A percentile compares a stretch with the other conserved stretches of the same genome.
These are phyloP conservation scores for Areca catechu DNA, from an alignment of 176 grass and related monocot genomes.

Conservation along the genomic window DNA sequence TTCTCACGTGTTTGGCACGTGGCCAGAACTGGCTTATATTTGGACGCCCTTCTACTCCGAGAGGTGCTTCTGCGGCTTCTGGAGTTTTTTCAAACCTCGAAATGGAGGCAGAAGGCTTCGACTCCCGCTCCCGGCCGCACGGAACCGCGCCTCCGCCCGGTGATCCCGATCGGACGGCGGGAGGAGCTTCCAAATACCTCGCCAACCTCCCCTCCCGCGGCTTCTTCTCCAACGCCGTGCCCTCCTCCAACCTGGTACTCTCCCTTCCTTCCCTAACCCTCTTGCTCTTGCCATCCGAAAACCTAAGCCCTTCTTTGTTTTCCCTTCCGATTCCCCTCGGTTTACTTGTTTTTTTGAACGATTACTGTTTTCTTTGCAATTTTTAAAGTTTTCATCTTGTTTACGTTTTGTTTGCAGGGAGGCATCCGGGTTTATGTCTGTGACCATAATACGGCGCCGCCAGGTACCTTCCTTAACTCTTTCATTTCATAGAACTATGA, in stretches of 20 bases:
- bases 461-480: background rate
- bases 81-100: no score
- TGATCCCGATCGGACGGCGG: background rate
- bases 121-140: no score
- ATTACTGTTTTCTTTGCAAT: no score
- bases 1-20: no score
- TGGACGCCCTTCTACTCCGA: no score
- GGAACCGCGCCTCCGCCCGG: no score
- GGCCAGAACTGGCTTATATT: no score
- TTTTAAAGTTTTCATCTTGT: background rate
- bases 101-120: no score
- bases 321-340: background rate
- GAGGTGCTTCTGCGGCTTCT: no score
- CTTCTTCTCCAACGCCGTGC: constrained; percentile 18
- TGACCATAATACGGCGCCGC: constrained; percentile 10
- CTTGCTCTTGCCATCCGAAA: background rate
- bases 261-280: constrained; percentile 3
- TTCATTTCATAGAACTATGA: no score
- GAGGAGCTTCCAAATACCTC: constrained; percentile 24
- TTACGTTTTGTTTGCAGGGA: background rate
- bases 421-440: constrained; percentile 12
- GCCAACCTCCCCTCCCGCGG: constrained; percentile 27
- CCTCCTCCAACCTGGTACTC: constrained; percentile 27
- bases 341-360: background rate
- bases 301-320: background rate